A percentile compares a stretch with the other conserved stretches of the same genome.
phyloP scores from a whole-genome alignment of 164 flowering plant species.

The Tinospora cordifolia region DNA sequence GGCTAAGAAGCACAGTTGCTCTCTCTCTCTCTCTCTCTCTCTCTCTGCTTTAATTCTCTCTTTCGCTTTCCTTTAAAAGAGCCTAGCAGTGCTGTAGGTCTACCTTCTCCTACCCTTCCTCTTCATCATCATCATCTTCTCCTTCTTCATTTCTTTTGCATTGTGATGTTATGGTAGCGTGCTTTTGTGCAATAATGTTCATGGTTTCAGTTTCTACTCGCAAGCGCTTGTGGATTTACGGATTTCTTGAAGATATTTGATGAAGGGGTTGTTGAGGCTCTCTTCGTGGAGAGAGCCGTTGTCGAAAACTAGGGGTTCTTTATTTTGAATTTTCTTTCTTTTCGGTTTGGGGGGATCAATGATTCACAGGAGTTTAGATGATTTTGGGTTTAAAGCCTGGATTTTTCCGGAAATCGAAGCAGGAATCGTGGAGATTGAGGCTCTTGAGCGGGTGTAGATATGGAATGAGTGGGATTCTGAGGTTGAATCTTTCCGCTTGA shows the following conservation, averaged over 20 bases:
- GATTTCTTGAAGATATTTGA: conserved; percentile 5
- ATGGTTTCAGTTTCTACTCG: conserved; percentile 16
- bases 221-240: background rate
- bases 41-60: conserved; percentile 5
- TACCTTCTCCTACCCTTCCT: background rate
- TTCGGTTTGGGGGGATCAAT: background rate
- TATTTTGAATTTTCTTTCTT: background rate
- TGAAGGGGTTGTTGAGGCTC: conserved; percentile 16
- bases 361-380: background rate
- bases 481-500: background rate
- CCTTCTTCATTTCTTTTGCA: background rate
- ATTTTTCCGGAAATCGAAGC: background rate
- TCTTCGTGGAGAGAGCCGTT: conserved; percentile 18
- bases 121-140: background rate
- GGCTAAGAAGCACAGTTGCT: conserved; percentile 12
- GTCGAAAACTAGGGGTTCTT: background rate
- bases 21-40: conserved; percentile 13
- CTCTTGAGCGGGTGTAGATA: background rate
- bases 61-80: background rate
- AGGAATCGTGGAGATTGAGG: conserved; percentile 6
- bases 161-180: background rate
- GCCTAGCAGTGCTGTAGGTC: conserved; percentile 8
- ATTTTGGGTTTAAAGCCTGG: background rate
- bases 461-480: background rate
- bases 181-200: conserved; percentile 14